Evolutionary conservation across 2,329 filamentous ascomycete species (phyloP), one percentile per base, ranked within the genome.

Genomic region (Verruconis gallopava): DNA sequence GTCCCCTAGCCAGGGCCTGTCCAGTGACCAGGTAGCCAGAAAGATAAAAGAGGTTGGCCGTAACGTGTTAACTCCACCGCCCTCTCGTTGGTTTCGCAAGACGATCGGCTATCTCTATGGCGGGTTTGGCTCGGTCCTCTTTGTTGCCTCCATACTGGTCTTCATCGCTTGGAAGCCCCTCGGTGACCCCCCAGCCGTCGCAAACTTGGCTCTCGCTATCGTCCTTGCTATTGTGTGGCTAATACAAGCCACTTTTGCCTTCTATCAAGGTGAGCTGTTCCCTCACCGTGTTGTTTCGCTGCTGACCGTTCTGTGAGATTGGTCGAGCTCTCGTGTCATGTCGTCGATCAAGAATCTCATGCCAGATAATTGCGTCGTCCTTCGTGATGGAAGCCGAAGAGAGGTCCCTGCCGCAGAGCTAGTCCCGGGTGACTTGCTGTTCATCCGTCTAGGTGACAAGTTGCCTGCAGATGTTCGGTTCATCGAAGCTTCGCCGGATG

Each of bases 141-240:
- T 86, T 4, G 53, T 77, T 2, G 81, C 79, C 14, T 67, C 72
- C 15, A 71, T 86, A 25, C 68, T 88, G 2, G 81, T 88, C 38
- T 85, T 86, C 52, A 63, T 88, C 44, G 75, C 81, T 2, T 88
- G 81, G 81, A 78, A 74, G 48, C 83, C 82, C 0, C 71, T 88
- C 0, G 81, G 81, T 3, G 54, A 81, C 6, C 81, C 81, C n/a
- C 81, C 82, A 2, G 71, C 77, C 0, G 51, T 71, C 12, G 80
- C 82, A 4, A 88, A 89, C 53, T 56, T 75, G 28, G 82, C 81
- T 0, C 67, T 88, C 18, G 82, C 77, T 1, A 82, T 85, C 51
- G 81, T 88, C 2, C 63, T 88, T 4, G 56, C 79, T 1, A 71
- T 75, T 4, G 81, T 88, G 5, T 88, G 81, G 79, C 47, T 67